These are phyloP conservation scores for Syzygium oleosum DNA, from an alignment of 345 rosid genomes.

Conservation along the genomic window DNA sequence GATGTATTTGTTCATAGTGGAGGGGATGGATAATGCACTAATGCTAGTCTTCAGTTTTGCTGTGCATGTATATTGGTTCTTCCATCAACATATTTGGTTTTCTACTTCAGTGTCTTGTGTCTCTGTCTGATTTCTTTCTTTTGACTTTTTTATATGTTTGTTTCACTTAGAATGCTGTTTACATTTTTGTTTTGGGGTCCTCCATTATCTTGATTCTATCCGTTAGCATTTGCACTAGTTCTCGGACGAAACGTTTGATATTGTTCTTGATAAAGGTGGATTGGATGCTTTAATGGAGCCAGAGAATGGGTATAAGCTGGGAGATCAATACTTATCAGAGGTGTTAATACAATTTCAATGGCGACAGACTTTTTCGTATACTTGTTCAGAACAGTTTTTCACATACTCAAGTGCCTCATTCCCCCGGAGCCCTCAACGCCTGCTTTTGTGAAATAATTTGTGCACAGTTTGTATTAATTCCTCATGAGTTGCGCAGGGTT, in stretches of 20 bases:
- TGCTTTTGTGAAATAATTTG: neutral
- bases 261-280: conserved; percentile 88
- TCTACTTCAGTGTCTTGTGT: neutral
- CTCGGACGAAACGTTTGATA: conserved; percentile 43
- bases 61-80: neutral
- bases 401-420: neutral
- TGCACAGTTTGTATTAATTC: neutral
- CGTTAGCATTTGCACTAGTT: conserved; percentile 25
- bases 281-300: conserved; percentile 99
- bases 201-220: neutral
- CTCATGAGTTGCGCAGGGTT: conserved; percentile 30
- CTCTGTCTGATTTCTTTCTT: neutral
- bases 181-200: neutral
- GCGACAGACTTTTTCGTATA: neutral
- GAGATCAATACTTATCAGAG: conserved; percentile 74
- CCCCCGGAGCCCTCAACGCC: neutral
- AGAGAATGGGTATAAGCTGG: conserved; percentile 60
- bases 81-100: neutral
- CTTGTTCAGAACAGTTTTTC: too few relatives aligned
- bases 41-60: neutral
- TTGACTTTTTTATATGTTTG: neutral
- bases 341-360: conserved; percentile 10
- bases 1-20: neutral
- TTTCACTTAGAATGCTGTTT: neutral
- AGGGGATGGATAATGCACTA: neutral